Conservation (phyloP, 2,329 filamentous ascomycete species). For the Ophiocordyceps australis region DNA sequence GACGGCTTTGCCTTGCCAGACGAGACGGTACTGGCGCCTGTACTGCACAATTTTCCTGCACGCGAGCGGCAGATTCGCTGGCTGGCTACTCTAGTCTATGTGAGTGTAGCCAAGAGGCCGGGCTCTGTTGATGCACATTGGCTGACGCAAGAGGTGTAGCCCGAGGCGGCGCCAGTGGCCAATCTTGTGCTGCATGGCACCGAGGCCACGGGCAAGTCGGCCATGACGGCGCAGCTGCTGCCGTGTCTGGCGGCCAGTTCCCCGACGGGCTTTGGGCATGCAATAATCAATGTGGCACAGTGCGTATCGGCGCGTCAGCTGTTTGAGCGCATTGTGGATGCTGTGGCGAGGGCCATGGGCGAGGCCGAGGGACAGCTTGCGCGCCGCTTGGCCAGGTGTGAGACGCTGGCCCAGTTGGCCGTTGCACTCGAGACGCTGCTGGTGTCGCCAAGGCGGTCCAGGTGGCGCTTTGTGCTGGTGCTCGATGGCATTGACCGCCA, state of each 20-base stretch:
- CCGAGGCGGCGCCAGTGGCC: slow-evolving; percentile 47
- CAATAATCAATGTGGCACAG: slow-evolving; percentile 51
- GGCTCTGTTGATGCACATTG: background rate
- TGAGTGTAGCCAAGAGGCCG: slow-evolving; percentile 12
- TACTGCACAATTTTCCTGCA: slow-evolving; percentile 33
- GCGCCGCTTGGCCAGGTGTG: slow-evolving; percentile 43
- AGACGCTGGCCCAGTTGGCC: slow-evolving; percentile 60
- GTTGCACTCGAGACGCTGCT: slow-evolving; percentile 54
- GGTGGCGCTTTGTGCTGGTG: slow-evolving; percentile 57
- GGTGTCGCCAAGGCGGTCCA: slow-evolving; percentile 12
- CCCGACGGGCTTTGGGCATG: slow-evolving; percentile 26
- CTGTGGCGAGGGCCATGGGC: slow-evolving; percentile 20
- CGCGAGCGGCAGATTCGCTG: slow-evolving; percentile 40
- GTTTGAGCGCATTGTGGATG: slow-evolving; percentile 49
- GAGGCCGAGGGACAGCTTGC: slow-evolving; percentile 14
- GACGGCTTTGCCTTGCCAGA: slow-evolving; percentile 32
- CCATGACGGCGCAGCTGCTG: slow-evolving; percentile 37
- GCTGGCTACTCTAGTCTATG: slow-evolving; percentile 34
- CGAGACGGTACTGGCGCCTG: slow-evolving; percentile 25
- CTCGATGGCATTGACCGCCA: slow-evolving; percentile 79
- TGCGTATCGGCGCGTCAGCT: slow-evolving; percentile 66
- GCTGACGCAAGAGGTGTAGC: slow-evolving; percentile 19
- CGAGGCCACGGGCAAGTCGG: slow-evolving; percentile 73
- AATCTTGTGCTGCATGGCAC: slow-evolving; percentile 71
- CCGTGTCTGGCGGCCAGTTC: slow-evolving; percentile 6